phyloP scores from a whole-genome alignment of 2,329 filamentous ascomycete genomes.

The Aspergillus proliferans region DNA sequence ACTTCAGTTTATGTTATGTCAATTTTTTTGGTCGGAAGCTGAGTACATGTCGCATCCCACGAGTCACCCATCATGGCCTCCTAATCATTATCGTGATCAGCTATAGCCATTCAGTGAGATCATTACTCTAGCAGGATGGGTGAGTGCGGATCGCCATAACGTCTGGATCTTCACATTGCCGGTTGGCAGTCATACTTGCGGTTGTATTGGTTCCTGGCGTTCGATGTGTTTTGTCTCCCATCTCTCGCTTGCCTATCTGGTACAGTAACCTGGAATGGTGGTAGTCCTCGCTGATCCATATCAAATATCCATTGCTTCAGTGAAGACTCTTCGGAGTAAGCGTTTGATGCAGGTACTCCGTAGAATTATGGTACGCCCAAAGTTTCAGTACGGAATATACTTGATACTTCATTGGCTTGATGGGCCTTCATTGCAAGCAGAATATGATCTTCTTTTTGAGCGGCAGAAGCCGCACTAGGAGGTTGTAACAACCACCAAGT shows the following conservation, averaged over 20 bases:
- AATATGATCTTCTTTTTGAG: not conserved
- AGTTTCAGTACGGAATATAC: not conserved
- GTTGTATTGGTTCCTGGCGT: not conserved
- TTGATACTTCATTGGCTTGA: not conserved
- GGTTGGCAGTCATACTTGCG: not conserved
- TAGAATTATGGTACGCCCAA: not conserved
- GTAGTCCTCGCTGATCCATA: not conserved
- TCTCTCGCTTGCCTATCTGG: not conserved
- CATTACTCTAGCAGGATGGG: not conserved
- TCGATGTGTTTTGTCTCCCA: not conserved
- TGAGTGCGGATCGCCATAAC: not conserved
- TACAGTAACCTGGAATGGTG: not conserved
- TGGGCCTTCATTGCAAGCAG: not conserved
- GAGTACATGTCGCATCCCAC: not conserved
- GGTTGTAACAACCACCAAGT: not conserved
- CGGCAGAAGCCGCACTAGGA: not conserved
- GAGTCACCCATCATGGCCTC: slow-evolving; percentile 1
- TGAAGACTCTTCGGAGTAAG: not conserved
- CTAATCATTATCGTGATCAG: not conserved
- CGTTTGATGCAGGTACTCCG: not conserved
- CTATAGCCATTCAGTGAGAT: not conserved
- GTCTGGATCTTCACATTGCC: not conserved
- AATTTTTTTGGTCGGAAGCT: slow-evolving; percentile 4
- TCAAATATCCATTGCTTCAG: not conserved
- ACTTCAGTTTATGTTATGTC: slow-evolving; percentile 4